These are phyloP conservation scores for Yarrowia keelungensis DNA, from an alignment of 805 yeast species.

Conservation along the genomic window DNA sequence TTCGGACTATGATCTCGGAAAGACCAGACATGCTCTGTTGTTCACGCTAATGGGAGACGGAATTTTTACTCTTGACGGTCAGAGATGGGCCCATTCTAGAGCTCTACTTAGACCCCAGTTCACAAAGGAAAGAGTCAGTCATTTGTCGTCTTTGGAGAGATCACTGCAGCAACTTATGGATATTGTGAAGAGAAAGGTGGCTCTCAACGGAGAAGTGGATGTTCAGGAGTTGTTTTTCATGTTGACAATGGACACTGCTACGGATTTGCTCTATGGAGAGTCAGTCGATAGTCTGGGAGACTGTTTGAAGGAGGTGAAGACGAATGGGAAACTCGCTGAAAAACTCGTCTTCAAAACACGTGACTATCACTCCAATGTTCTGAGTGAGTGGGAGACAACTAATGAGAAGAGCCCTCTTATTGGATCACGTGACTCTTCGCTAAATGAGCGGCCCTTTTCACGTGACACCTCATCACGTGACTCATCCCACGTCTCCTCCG, in stretches of 20 bases:
- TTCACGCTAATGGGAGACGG: slow-evolving; percentile 50
- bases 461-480: background rate
- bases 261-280: slow-evolving; percentile 50
- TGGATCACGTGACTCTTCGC: background rate
- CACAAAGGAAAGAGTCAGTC: slow-evolving; percentile 47
- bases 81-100: slow-evolving; percentile 51
- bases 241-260: slow-evolving; percentile 50
- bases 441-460: too few species aligned
- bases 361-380: background rate
- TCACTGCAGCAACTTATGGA: slow-evolving; percentile 44
- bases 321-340: too few species aligned
- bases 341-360: background rate
- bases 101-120: slow-evolving; percentile 51
- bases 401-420: too few species aligned
- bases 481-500: background rate
- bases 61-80: slow-evolving; percentile 50
- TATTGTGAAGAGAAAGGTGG: background rate
- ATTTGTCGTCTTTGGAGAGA: slow-evolving; percentile 43
- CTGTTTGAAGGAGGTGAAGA: slow-evolving; percentile 18
- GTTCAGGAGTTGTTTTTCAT: slow-evolving; percentile 47
- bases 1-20: slow-evolving; percentile 47
- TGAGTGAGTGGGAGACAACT: background rate
- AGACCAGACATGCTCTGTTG: slow-evolving; percentile 44
- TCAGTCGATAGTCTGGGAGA: slow-evolving; percentile 44
- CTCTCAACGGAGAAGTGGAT: slow-evolving; percentile 42